Base-by-base conservation (phyloP, 352 stramenopile species). In the Phytophthora citricola region DNA sequence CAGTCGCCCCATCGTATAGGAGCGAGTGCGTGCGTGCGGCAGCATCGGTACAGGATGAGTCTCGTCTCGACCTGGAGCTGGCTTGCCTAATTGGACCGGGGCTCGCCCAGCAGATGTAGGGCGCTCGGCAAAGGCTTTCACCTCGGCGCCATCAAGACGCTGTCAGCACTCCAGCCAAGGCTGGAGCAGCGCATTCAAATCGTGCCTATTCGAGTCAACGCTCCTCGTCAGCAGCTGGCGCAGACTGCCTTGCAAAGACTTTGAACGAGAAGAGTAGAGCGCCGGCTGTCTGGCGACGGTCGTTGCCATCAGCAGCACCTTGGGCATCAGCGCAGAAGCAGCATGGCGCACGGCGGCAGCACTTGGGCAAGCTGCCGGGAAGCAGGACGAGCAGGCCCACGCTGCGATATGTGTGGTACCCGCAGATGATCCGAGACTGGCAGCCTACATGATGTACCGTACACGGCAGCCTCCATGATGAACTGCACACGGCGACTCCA, bases 1-100 rank as follows among this genome's bases (percentile, higher is more conserved):
- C 66, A 72, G 58, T 71, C 69, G 69, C 58, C 73, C 58, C 62
- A 74, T 81, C 68, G 72, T 71, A 58, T 34, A 71, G 60, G 70
- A 78, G 48, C 67, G 55, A 49, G 50, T 54, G 40, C 70, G 55
- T 73, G 63, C 58, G 63, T 68, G 65, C 47, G 46, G 57, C 31
- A 64, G 59, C 51, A 59, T 45, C 44, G 52, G 52, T 39, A 24
- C 34, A 58, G 53, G 54, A 69, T 66, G 46, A 60, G 44, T 73
- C 52, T 53, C 44, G 60, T 47, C 26, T 9, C 27, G 24, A 24
- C 8, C 31, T 36, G 31, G 31, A 36, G 31, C 31, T 36, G 31
- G 31, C 36, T 48, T 47, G n/a, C 41, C 14, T 40, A 71, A 52
- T 53, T 39, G 45, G 27, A 41, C 31, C 22, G 27, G 26, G 5